These are phyloP conservation scores for Hymenoscyphus fraxineus DNA, from an alignment of 2,329 filamentous ascomycete genomes.

Conservation along the genomic window DNA sequence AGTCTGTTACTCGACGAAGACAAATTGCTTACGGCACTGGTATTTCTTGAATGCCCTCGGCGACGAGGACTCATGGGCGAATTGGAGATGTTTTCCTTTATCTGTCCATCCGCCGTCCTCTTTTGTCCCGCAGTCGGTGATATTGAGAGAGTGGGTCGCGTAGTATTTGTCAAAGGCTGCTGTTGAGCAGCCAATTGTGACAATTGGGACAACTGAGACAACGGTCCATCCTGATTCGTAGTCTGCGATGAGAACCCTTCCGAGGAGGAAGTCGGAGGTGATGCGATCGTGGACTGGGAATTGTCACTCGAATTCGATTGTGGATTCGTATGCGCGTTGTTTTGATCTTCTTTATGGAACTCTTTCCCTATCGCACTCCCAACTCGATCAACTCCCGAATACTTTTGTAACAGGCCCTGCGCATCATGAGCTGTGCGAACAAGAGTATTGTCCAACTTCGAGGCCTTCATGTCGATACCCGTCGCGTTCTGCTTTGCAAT, in stretches of 20 bases:
- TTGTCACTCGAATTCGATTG: conserved; percentile 38
- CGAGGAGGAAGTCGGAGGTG: conserved; percentile 36
- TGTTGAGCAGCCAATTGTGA: conserved; percentile 55
- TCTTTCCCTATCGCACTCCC: conserved; percentile 12
- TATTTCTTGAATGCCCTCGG: conserved; percentile 63
- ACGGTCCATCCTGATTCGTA: conserved; percentile 47
- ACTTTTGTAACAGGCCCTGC: conserved; percentile 13
- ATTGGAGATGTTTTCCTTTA: conserved; percentile 54
- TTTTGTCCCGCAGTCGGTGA: conserved; percentile 52
- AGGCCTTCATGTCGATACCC: conserved; percentile 26
- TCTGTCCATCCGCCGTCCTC: conserved; percentile 70
- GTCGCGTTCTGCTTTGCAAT: conserved; percentile 25
- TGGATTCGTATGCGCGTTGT: conserved; percentile 15
- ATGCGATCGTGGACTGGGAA: conserved; percentile 44
- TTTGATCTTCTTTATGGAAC: conserved; percentile 7
- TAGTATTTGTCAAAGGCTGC: conserved; percentile 33
- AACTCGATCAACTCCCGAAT: conserved; percentile 9
- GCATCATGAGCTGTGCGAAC: conserved; percentile 17
- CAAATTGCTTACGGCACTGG: conserved; percentile 61
- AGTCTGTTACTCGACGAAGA: conserved; percentile 64
- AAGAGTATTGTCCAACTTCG: conserved; percentile 24
- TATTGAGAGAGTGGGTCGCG: conserved; percentile 23
- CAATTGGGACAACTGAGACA: conserved; percentile 53
- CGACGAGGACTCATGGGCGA: conserved; percentile 39
- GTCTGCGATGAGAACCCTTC: conserved; percentile 37